Evolutionary conservation across 306 rosid genomes (phyloP).

Genomic region (Quercus mongolica): DNA sequence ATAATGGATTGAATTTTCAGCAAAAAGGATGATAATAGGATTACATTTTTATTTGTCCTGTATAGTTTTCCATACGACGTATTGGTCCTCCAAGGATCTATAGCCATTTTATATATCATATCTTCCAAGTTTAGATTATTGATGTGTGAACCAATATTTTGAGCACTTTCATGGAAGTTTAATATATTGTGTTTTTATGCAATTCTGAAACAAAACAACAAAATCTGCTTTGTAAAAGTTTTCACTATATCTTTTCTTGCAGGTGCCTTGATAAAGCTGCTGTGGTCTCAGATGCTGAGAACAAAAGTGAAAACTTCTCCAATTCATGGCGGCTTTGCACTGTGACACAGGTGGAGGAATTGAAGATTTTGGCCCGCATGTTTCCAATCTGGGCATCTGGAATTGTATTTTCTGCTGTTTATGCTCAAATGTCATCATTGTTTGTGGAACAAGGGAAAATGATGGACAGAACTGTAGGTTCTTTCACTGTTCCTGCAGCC

Average conservation of each 20-base stretch:
- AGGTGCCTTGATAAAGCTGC: conserved; percentile 94
- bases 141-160: not conserved
- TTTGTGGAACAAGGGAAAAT: conserved; percentile 92
- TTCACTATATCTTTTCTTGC: conserved; percentile 14
- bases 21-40: not conserved
- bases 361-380: conserved; percentile 88
- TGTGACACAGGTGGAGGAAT: conserved; percentile 91
- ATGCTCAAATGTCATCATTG: conserved; percentile 91
- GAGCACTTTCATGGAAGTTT: not conserved
- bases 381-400: conserved; percentile 94
- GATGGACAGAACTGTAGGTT: conserved; percentile 74
- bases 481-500: conserved; percentile 87
- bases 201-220: not conserved
- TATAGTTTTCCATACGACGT: not conserved
- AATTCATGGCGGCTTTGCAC: conserved; percentile 84
- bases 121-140: not conserved
- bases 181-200: not conserved
- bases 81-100: not conserved
- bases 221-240: not conserved
- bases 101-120: not conserved
- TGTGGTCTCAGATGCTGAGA: conserved; percentile 59
- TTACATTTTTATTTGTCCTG: not conserved
- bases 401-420: conserved; percentile 79
- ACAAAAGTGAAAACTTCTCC: conserved; percentile 51
- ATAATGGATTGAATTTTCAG: not conserved